Conservation (phyloP, 129 eudicot species). For the Artemisia argyi region DNA sequence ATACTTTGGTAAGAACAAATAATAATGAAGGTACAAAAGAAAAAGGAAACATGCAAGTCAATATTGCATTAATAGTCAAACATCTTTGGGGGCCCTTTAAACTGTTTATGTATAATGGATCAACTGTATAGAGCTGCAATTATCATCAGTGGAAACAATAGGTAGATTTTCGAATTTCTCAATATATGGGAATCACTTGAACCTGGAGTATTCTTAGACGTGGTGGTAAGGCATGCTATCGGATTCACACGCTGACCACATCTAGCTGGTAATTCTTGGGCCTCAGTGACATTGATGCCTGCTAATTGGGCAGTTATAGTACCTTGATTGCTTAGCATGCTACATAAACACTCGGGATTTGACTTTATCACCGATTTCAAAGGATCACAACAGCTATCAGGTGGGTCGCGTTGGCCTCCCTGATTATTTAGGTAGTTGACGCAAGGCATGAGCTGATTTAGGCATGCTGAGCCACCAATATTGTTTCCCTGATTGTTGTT, state of each 20-base stretch:
- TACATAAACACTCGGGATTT: constrained; percentile 69
- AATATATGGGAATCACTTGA: constrained; percentile 22
- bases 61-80: constrained; percentile 12
- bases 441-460: constrained; percentile 41
- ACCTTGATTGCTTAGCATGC: constrained; percentile 60
- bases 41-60: constrained; percentile 1
- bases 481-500: neutral
- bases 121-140: constrained; percentile 22
- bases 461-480: constrained; percentile 21
- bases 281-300: constrained; percentile 64
- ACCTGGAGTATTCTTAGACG: constrained; percentile 25
- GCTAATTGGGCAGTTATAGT: constrained; percentile 52
- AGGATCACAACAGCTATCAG: constrained; percentile 67
- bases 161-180: neutral
- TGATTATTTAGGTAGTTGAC: constrained; percentile 29
- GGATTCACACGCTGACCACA: constrained; percentile 81
- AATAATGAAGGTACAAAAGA: constrained; percentile 7
- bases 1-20: neutral
- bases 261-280: constrained; percentile 70
- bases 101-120: neutral
- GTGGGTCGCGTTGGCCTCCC: constrained; percentile 38
- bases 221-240: constrained; percentile 56
- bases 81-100: neutral
- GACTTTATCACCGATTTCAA: constrained; percentile 60
- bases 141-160: constrained; percentile 9